Evolutionary conservation across 129 eudicot species (phyloP), one percentile per base, ranked within the genome.

Genomic region (Deinandra increscens): DNA sequence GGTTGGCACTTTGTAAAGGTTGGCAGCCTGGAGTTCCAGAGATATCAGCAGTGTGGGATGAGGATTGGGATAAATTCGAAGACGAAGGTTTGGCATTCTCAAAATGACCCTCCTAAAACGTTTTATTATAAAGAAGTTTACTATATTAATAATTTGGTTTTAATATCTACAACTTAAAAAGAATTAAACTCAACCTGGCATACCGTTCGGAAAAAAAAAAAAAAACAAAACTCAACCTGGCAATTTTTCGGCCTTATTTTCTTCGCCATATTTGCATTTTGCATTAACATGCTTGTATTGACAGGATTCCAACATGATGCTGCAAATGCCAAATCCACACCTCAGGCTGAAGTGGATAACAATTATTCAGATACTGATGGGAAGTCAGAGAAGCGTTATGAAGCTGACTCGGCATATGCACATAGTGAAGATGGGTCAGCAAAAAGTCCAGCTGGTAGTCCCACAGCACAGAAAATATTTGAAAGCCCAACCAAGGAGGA

Each of bases 31-130:
- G 96, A 39, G 79, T 89, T 59, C 98, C 95, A 23, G 95, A 87
- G 81, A 76, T 82, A 73, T 86, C 95, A 50, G 91, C 92, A 59
- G 85, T 93, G 64, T 93, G 98, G 98, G 98, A 89, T 81, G 98
- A 92, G 80, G 98, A 92, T 55, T 92, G 98, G 98, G 98, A 93
- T 72, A 93, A 93, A 81, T 93, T 93, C 60, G 92, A 93, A 49
- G 98, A 93, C 48, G 96, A 93, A 89, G 98, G 98, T 93, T 37
- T 42, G 77, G 1, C 70, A 38, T 75, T 53, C 56, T 65, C 59
- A 36, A 36, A 36, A 36, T 4, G 39, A 36, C 0, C 39, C 39
- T 36, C 39, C 39, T 36, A 36, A 36, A 36, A 36, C 39, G 7
- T 36, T 36, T 36, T 36, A 4, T 36, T 6, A 36, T 36, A 7